These are phyloP conservation scores for Eurotiales sp. DNA, from an alignment of 2,329 filamentous ascomycete species.

Conservation along the genomic window DNA sequence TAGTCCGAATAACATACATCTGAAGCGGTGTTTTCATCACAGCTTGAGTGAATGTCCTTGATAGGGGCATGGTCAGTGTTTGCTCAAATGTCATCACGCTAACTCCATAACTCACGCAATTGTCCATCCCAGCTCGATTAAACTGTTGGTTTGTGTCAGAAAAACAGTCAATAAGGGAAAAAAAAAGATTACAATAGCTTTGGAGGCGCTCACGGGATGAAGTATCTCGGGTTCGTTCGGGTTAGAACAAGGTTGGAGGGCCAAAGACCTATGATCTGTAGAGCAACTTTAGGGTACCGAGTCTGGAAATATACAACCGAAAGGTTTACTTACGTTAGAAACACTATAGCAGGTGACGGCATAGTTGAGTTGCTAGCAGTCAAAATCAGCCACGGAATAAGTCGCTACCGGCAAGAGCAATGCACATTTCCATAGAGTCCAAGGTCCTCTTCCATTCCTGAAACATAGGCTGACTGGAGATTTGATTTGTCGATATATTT, in stretches of 20 bases:
- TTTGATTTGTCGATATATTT: constrained; percentile 1
- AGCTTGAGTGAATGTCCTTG: neutral
- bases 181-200: too few relatives aligned
- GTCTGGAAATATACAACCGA: too few relatives aligned
- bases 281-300: too few relatives aligned
- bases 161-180: too few relatives aligned
- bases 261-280: neutral
- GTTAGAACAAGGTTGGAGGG: neutral
- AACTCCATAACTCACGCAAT: neutral
- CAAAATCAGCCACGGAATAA: neutral
- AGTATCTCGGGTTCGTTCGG: neutral
- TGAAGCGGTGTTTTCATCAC: neutral
- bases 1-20: neutral
- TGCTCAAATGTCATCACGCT: too few relatives aligned
- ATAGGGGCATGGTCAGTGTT: too few relatives aligned
- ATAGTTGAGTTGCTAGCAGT: neutral
- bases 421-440: neutral
- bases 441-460: neutral
- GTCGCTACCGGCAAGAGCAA: constrained; percentile 7
- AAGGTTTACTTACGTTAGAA: neutral
- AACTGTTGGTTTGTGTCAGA: neutral
- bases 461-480: neutral
- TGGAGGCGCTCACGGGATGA: neutral
- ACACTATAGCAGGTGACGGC: neutral
- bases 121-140: neutral